Percentiles rank a stretch among this genome's conserved stretches.
These are phyloP conservation scores for Ramalina peruviana DNA, from an alignment of 495 filamentous ascomycete species.

Conservation along the genomic window DNA sequence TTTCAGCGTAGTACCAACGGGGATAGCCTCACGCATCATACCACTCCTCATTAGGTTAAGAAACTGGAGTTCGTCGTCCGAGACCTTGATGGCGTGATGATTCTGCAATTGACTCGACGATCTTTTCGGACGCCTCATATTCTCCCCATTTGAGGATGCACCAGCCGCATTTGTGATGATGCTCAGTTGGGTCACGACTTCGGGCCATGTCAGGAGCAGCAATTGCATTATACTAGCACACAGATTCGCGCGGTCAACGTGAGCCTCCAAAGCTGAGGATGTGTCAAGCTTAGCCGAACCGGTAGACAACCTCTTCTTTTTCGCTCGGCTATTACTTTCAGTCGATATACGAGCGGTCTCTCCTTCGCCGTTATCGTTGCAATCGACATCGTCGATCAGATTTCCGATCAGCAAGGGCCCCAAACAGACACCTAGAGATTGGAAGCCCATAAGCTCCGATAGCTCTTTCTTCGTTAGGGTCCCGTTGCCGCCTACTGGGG, in stretches of 20 bases:
- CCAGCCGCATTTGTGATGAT: constrained; percentile 1
- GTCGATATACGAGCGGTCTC: constrained; percentile 22
- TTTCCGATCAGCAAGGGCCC: constrained; percentile 50
- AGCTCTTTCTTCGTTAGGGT: constrained; percentile 15
- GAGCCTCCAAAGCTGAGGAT: constrained; percentile 6
- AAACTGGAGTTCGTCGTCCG: constrained; percentile 10
- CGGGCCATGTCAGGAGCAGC: constrained; percentile 44
- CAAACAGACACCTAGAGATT: constrained; percentile 47
- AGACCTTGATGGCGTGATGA: constrained; percentile 2
- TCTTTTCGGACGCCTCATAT: neutral
- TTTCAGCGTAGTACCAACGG: constrained; percentile 2
- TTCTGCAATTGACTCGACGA: neutral
- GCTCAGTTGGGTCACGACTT: constrained; percentile 36
- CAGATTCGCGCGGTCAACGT: constrained; percentile 34
- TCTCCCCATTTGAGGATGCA: neutral
- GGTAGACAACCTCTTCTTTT: constrained; percentile 13
- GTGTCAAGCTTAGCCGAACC: constrained; percentile 8
- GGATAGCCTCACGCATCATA: constrained; percentile 1
- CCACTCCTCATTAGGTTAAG: constrained; percentile 6
- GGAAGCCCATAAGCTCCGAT: constrained; percentile 43
- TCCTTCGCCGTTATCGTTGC: constrained; percentile 23
- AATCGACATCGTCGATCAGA: constrained; percentile 30
- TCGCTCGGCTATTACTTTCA: constrained; percentile 24
- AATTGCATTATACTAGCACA: constrained; percentile 43
- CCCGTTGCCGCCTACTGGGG: constrained; percentile 10